Conservation (phyloP, 2,329 filamentous ascomycete species). For the Neurospora sp. region DNA sequence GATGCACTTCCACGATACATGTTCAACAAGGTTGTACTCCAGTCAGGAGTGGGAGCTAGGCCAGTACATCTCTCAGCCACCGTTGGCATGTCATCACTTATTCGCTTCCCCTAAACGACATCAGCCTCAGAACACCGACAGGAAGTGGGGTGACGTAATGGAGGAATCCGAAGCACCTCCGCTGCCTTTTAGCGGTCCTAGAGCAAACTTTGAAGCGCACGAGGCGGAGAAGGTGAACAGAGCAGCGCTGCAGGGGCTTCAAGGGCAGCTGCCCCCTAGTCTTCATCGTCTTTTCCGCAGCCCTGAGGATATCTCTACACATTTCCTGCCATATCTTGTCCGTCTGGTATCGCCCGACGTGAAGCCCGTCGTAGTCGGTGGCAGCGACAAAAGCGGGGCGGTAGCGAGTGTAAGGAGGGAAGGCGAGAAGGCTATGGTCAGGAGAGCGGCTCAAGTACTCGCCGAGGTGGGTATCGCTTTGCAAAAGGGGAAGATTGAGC, state of each 20-base stretch:
- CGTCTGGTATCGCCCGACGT: constrained; percentile 81
- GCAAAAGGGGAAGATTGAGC: constrained; percentile 70
- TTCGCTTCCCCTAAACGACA: constrained; percentile 65
- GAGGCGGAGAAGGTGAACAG: constrained; percentile 75
- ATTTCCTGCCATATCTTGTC: constrained; percentile 75
- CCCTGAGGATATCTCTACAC: constrained; percentile 64
- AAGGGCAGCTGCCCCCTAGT: constrained; percentile 59
- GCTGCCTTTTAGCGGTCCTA: constrained; percentile 69
- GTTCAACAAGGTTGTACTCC: constrained; percentile 69
- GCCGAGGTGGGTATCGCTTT: constrained; percentile 72
- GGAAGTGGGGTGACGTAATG: constrained; percentile 33
- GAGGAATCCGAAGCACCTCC: constrained; percentile 43
- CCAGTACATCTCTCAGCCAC: constrained; percentile 76
- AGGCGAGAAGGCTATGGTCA: constrained; percentile 70
- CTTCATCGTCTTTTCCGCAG: constrained; percentile 72
- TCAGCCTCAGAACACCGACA: constrained; percentile 30
- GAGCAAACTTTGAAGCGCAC: constrained; percentile 70
- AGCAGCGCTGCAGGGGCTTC: constrained; percentile 62
- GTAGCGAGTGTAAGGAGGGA: constrained; percentile 79
- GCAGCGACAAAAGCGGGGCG: constrained; percentile 44
- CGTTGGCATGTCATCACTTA: constrained; percentile 82
- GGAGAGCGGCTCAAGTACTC: constrained; percentile 70
- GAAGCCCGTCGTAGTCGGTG: constrained; percentile 76
- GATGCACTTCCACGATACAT: constrained; percentile 84
- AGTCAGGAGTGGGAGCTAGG: constrained; percentile 88